Evolutionary conservation across 495 filamentous ascomycete species (phyloP).

Genomic region (Talaromyces trachyspermus): DNA sequence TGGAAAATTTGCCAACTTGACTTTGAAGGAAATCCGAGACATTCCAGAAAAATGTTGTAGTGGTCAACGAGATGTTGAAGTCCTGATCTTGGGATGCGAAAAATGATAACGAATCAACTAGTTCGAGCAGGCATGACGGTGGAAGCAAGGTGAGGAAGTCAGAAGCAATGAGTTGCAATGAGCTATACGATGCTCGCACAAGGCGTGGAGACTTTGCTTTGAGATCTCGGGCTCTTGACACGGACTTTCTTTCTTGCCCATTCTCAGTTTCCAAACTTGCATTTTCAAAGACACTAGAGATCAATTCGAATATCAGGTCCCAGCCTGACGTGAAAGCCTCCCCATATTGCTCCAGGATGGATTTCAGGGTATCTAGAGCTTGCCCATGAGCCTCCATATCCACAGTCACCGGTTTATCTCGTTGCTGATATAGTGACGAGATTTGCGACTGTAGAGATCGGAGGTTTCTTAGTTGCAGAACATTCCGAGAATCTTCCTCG

Average conservation of each 20-base stretch:
- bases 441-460: conserved; percentile 55
- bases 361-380: conserved; percentile 71
- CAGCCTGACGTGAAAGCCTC: conserved; percentile 76
- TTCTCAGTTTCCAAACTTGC: conserved; percentile 16
- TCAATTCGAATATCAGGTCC: conserved; percentile 77
- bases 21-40: conserved; percentile 75
- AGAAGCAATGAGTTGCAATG: conserved; percentile 85
- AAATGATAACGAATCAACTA: conserved; percentile 80
- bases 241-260: conserved; percentile 16
- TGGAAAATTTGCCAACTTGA: conserved; percentile 35
- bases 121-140: conserved; percentile 65
- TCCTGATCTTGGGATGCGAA: conserved; percentile 86
- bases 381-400: conserved; percentile 79
- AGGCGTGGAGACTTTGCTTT: conserved; percentile 63
- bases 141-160: conserved; percentile 83
- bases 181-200: conserved; percentile 77
- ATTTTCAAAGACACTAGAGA: conserved; percentile 70
- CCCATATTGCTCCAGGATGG: conserved; percentile 80
- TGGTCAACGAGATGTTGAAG: conserved; percentile 91
- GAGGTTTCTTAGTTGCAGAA: conserved; percentile 64
- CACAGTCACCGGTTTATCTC: conserved; percentile 24
- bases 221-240: conserved; percentile 18
- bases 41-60: conserved; percentile 91
- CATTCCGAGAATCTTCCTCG: conserved; percentile 29
- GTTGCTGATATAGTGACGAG: conserved; percentile 40